Evolutionary conservation across 345 rosid species (phyloP).

Genomic region (Citrus medica): DNA sequence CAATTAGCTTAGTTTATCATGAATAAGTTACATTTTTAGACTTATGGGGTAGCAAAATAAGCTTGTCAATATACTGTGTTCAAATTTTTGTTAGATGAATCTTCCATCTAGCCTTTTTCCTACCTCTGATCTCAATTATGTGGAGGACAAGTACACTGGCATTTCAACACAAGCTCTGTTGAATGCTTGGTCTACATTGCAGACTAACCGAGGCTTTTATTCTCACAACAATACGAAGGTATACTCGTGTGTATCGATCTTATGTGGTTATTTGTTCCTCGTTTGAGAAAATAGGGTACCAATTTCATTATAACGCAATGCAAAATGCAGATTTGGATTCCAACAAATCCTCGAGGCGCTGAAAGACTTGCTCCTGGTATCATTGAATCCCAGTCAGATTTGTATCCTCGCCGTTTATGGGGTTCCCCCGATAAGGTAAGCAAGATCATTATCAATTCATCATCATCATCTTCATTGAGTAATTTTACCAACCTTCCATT

Average conservation of each 20-base stretch:
- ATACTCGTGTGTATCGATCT: too few relatives aligned
- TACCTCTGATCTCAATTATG: conserved; percentile 72
- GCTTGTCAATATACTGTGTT: conserved; percentile 12
- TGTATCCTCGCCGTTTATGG: conserved; percentile 76
- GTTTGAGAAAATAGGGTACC: too few relatives aligned
- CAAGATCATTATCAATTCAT: not conserved
- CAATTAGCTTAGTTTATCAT: not conserved
- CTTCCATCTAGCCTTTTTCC: conserved; percentile 80
- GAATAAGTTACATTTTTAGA: not conserved
- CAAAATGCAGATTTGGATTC: conserved; percentile 75
- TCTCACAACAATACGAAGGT: conserved; percentile 55
- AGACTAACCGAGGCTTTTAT: conserved; percentile 31
- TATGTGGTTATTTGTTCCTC: too few relatives aligned
- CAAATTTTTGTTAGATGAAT: conserved; percentile 55
- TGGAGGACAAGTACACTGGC: conserved; percentile 79
- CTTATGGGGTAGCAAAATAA: not conserved
- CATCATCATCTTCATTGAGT: too few relatives aligned
- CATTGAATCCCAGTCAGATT: conserved; percentile 68
- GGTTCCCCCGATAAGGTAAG: conserved; percentile 81
- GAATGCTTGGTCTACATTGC: conserved; percentile 68
- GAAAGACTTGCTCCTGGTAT: conserved; percentile 89
- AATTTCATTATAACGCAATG: not conserved
- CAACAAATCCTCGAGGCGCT: conserved; percentile 91
- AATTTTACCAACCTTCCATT: too few relatives aligned
- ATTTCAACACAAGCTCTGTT: conserved; percentile 64